A percentile compares a stretch with the other conserved stretches of the same genome.
These are phyloP conservation scores for Syzygium jambos DNA, from an alignment of 345 rosid species.

Conservation along the genomic window DNA sequence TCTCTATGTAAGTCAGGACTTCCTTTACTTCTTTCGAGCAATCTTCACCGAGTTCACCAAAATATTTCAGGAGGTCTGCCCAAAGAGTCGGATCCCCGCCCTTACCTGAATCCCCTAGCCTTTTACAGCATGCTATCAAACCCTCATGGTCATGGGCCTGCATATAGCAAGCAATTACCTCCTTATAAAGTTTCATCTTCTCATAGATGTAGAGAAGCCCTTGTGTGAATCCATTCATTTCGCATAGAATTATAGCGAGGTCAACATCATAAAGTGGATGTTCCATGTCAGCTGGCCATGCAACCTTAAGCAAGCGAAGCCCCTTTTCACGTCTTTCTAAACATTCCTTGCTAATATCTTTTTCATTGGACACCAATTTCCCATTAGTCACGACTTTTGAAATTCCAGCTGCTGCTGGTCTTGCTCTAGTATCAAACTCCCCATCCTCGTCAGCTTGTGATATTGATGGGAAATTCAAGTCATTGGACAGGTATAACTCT, in stretches of 20 bases:
- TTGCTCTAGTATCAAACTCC: slow-evolving; percentile 32
- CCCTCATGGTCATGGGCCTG: slow-evolving; percentile 95
- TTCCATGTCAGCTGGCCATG: slow-evolving; percentile 47
- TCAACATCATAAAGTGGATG: slow-evolving; percentile 94
- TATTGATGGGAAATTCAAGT: slow-evolving; percentile 73
- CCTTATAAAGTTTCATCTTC: slow-evolving; percentile 93
- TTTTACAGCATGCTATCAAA: slow-evolving; percentile 90
- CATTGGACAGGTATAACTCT: slow-evolving; percentile 86
- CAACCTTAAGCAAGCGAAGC: slow-evolving; percentile 23
- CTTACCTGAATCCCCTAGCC: slow-evolving; percentile 81
- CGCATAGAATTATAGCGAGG: slow-evolving; percentile 94
- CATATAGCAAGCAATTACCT: slow-evolving; percentile 97
- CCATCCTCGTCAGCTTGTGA: slow-evolving; percentile 38
- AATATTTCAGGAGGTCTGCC: slow-evolving; percentile 96
- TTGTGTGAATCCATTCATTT: slow-evolving; percentile 82
- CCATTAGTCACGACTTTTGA: slow-evolving; percentile 33
- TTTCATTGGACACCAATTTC: slow-evolving; percentile 23
- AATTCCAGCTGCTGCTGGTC: slow-evolving; percentile 20
- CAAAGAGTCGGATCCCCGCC: slow-evolving; percentile 97
- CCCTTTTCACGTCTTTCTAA: slow-evolving; percentile 70
- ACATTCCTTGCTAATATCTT: slow-evolving; percentile 25
- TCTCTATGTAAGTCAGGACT: slow-evolving; percentile 78
- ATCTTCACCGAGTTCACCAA: slow-evolving; percentile 98
- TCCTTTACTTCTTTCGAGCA: slow-evolving; percentile 97
- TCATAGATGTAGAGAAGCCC: slow-evolving; percentile 88